phyloP scores from a whole-genome alignment of 192 early-diverging fungal species.

The Diversispora epigaea region DNA sequence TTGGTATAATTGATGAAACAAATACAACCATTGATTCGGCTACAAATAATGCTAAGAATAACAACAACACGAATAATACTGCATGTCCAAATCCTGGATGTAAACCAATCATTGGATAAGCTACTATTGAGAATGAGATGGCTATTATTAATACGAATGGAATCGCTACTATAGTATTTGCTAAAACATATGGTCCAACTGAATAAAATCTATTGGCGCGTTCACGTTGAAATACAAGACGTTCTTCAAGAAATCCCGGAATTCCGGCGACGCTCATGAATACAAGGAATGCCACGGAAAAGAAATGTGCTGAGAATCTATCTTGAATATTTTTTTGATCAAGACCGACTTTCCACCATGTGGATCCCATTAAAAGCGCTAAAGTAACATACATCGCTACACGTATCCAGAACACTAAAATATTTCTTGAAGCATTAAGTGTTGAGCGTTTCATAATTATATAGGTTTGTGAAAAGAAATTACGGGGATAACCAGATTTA shows the following conservation, averaged over 20 bases:
- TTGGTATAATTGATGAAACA: conserved; percentile 6
- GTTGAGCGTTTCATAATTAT: background rate
- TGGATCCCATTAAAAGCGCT: conserved; percentile 2
- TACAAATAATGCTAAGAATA: conserved; percentile 9
- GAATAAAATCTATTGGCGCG: conserved; percentile 17
- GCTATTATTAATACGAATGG: conserved; percentile 18
- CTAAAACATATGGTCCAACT: conserved; percentile 21
- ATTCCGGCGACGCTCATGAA: conserved; percentile 27
- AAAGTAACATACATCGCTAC: conserved; percentile 17
- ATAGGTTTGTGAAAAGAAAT: background rate
- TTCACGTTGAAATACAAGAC: conserved; percentile 20
- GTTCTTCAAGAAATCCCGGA: conserved; percentile 23
- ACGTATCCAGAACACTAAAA: conserved; percentile 22
- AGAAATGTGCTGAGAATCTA: conserved; percentile 19
- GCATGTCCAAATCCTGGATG: background rate
- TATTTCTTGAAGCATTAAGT: conserved; percentile 7
- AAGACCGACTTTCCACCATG: conserved; percentile 17
- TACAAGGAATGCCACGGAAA: conserved; percentile 8
- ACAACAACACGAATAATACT: background rate
- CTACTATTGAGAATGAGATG: background rate
- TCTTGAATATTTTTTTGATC: conserved; percentile 8
- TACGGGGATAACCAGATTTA: background rate
- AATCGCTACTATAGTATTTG: conserved; percentile 10
- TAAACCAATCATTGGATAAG: conserved; percentile 24
- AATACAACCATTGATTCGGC: conserved; percentile 26